Percentiles rank a stretch among this genome's conserved stretches.
Conservation (phyloP, 2,329 filamentous ascomycete species). For the Cladosporium sphaerospermum region DNA sequence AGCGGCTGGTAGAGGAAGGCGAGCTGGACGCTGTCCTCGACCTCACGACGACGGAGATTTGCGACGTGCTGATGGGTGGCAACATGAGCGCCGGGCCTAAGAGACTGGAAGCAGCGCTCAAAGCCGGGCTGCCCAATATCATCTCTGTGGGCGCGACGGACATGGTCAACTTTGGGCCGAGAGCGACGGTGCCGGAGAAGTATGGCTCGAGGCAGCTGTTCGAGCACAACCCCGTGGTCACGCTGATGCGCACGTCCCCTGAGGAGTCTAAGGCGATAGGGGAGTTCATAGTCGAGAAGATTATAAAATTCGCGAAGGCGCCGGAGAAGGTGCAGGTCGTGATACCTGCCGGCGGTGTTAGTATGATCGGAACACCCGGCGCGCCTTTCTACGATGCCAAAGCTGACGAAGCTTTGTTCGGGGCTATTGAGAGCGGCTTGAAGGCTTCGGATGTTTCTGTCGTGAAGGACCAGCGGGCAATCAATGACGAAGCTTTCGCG, state of each 20-base stretch:
- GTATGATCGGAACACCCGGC: slow-evolving; percentile 50
- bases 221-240: slow-evolving; percentile 61
- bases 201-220: slow-evolving; percentile 50
- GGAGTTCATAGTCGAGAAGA: slow-evolving; percentile 49
- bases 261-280: slow-evolving; percentile 54
- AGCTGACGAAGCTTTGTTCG: slow-evolving; percentile 44
- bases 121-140: slow-evolving; percentile 52
- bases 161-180: slow-evolving; percentile 60
- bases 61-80: slow-evolving; percentile 58
- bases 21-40: slow-evolving; percentile 62
- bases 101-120: slow-evolving; percentile 53
- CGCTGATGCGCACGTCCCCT: slow-evolving; percentile 57
- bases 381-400: slow-evolving; percentile 48
- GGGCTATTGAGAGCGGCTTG: slow-evolving; percentile 45
- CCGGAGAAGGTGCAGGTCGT: slow-evolving; percentile 48
- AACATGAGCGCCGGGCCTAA: slow-evolving; percentile 54
- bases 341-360: slow-evolving; percentile 56
- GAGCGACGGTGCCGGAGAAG: slow-evolving; percentile 48
- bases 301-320: slow-evolving; percentile 37
- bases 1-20: slow-evolving; percentile 52
- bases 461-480: slow-evolving; percentile 45
- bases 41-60: slow-evolving; percentile 65
- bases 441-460: slow-evolving; percentile 44
- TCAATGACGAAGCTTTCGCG: slow-evolving; percentile 53
- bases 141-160: slow-evolving; percentile 48